Percentiles rank a stretch among this genome's conserved stretches.
These are phyloP conservation scores for Crepidotus sp. DNA, from an alignment of 1,284 basidiomycete genomes.

Conservation along the genomic window DNA sequence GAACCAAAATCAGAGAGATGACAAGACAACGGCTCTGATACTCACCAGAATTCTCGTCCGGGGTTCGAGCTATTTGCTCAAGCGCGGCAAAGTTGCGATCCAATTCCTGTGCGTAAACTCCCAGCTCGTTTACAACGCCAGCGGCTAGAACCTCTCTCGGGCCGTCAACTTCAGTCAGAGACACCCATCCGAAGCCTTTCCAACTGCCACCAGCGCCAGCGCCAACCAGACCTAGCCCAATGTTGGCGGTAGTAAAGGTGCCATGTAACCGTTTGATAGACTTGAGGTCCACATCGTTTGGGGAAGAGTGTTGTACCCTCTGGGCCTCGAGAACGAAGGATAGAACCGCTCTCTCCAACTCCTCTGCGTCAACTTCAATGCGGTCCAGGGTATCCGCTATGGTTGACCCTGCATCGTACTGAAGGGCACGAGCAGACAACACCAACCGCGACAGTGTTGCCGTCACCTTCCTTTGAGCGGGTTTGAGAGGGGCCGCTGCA, in stretches of 20 bases:
- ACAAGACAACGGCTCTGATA: slow-evolving; percentile 5
- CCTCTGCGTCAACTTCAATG: slow-evolving; percentile 69
- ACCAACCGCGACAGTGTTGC: slow-evolving; percentile 71
- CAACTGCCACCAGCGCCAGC: slow-evolving; percentile 60
- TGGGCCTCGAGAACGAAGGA: slow-evolving; percentile 69
- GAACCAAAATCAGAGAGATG: slow-evolving; percentile 7
- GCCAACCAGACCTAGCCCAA: slow-evolving; percentile 67
- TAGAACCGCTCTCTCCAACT: slow-evolving; percentile 66
- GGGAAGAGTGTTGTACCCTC: slow-evolving; percentile 37
- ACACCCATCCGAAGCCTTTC: slow-evolving; percentile 75
- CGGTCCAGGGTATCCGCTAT: slow-evolving; percentile 57
- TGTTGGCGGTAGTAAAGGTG: slow-evolving; percentile 50
- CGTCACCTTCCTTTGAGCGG: slow-evolving; percentile 68
- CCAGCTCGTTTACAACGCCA: slow-evolving; percentile 48
- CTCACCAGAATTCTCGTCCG: slow-evolving; percentile 35
- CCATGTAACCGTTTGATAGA: slow-evolving; percentile 53
- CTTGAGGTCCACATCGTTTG: slow-evolving; percentile 12
- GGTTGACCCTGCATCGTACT: slow-evolving; percentile 61
- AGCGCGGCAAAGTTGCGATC: slow-evolving; percentile 40
- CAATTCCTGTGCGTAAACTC: slow-evolving; percentile 36
- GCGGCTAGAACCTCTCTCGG: slow-evolving; percentile 42
- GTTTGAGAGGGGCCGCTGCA: slow-evolving; percentile 52
- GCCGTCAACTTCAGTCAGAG: slow-evolving; percentile 39
- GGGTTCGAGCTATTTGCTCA: slow-evolving; percentile 30
- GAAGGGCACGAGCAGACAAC: slow-evolving; percentile 66